Base-by-base conservation (phyloP, 2,329 filamentous ascomycete genomes). In the Alternaria sp. region DNA sequence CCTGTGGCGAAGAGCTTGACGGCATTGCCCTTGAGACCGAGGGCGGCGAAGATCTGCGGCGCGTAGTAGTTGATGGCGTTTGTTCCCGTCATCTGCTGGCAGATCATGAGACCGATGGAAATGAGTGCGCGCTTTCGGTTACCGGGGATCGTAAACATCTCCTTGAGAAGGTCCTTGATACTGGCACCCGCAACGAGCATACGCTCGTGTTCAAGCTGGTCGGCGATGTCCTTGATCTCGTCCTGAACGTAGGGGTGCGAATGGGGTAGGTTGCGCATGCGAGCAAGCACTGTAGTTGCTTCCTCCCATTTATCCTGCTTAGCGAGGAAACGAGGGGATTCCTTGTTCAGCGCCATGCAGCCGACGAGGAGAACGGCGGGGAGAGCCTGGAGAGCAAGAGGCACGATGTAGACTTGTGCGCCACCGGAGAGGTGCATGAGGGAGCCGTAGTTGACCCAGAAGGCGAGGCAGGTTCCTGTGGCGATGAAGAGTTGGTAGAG, bases 1-100 rank as follows among this genome's bases (percentile, higher is more conserved):
- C 91, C 90, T 0, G 90, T 92, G 5, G 91, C 90, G 75, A 93
- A 91, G 23, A 93, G 86, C 17, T 86, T 87, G 44, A 86, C 84
- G 43, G 85, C 77, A 6, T 85, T 88, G 12, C 83, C 85, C 1
- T 73, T 80, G 59, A 93, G 83, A 17, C 90, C 90, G 3, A 92
- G 83, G 68, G 87, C 85, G 47, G 81, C 80, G 81, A 93, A 93
- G 70, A 93, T 92, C 59, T 87, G 85, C 0, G 90, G 90, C 0
- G 89, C 88, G 68, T 92, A 91, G 81, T 91, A 91, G 76, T 90
- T 80, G 66, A 80, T 79, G 25, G 78, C 78, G 19, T 80, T 80
- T 3, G 77, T 80, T 17, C 89, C 89, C 0, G 90, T 92, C 87
- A 92, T 90, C 75, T 92, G 90, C 76, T 93, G 90, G 76, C 88